Conservation (phyloP, 495 filamentous ascomycete species). For the Hyphodiscus hymeniophilus region DNA sequence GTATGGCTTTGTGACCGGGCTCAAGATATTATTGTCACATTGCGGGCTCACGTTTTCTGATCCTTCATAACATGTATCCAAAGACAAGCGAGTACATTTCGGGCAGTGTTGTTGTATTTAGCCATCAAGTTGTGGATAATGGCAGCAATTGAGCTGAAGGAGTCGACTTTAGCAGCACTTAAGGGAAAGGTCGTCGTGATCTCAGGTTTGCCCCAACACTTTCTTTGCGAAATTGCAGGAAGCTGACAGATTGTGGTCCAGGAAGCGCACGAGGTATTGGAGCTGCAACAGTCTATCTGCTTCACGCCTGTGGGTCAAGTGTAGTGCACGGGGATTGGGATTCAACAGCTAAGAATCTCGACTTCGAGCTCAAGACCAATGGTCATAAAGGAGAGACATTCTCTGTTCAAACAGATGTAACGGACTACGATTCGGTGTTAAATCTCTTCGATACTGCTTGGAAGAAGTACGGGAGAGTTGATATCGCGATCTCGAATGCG, state of each 20-base stretch:
- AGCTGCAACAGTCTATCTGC: constrained; percentile 19
- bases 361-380: not conserved
- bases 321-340: constrained; percentile 23
- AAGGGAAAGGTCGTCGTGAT: not conserved
- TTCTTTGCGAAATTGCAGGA: not conserved
- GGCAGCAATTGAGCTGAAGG: not conserved
- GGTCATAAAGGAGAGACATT: constrained; percentile 1
- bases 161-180: not conserved
- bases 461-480: constrained; percentile 11
- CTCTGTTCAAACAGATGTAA: constrained; percentile 20
- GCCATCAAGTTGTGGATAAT: not conserved
- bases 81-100: too few species aligned
- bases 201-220: not conserved
- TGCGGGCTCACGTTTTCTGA: too few species aligned
- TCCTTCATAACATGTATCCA: too few species aligned
- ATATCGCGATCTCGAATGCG: constrained; percentile 21
- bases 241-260: not conserved
- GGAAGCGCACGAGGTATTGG: constrained; percentile 27
- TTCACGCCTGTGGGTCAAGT: constrained; percentile 15
- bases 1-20: too few species aligned
- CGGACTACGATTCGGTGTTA: constrained; percentile 15
- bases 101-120: too few species aligned
- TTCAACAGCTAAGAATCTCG: not conserved
- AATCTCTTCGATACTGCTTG: constrained; percentile 21
- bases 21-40: too few species aligned